Base-by-base conservation (phyloP, 306 rosid genomes). In the Cicer pinnatifidum region DNA sequence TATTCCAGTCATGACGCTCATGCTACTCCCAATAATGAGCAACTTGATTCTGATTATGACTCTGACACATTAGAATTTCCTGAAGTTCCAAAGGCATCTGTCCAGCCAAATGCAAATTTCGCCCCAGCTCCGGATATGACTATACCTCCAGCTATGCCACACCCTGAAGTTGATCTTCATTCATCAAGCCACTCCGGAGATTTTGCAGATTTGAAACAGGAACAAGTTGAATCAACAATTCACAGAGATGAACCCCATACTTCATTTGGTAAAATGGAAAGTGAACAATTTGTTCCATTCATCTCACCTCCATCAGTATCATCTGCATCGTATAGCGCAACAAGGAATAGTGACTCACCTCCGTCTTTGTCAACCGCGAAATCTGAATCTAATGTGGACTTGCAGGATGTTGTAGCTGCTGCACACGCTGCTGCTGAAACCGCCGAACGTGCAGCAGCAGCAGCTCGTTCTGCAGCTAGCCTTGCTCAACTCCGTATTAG, bases 351-450 rank as follows among this genome's bases (percentile, higher is more conserved):
- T 28, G 33, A 2, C 47, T 45, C 80, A 23, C 78, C 82, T 66
- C 70, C 85, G 48, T 35, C 78, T 58, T 79, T 78, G 59, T 78
- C 89, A 63, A 89, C 87, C 67, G 53, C 74, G 56, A 85, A 78
- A 73, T 58, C 88, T 9, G 95, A 83, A 40, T 78, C 69, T 47
- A 66, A 81, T 51, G 82, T 86, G 63, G 86, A 94, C 84, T 75
- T 94, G 46, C 90, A 91, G 80, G 98, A 94, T 72, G 97, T 94
- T 65, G 59, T 94, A 81, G 92, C 92, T 69, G 97, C 99, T 43
- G 99, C 99, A 66, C 92, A 94, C 80, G 84, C 86, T 78, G 99
- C 99, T 65, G 97, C 97, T 8, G 97, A 94, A 69, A 72, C 89
- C 11, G 98, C 98, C 16, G 97, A 94, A 78, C 86, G 87, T 23